Evolutionary conservation across 78 protist species (phyloP).

Genomic region (Isochrysis galbana): DNA sequence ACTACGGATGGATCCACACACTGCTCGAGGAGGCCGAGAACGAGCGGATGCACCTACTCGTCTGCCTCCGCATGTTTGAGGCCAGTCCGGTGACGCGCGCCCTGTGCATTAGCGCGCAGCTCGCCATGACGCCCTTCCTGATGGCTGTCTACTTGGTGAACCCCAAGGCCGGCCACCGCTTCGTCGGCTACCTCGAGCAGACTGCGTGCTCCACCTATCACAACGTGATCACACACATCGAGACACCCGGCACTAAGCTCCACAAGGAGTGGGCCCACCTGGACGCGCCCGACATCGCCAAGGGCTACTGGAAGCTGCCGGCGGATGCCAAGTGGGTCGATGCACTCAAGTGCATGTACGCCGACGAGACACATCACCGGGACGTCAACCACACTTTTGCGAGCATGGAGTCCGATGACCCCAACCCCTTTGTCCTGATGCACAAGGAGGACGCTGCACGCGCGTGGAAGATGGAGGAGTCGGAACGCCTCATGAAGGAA

Average conservation of each 20-base stretch:
- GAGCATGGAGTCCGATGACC: not conserved
- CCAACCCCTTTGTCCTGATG: not conserved
- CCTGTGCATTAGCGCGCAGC: not conserved
- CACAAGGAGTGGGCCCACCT: slow-evolving; percentile 17
- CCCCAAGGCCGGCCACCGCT: slow-evolving; percentile 30
- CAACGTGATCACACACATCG: slow-evolving; percentile 42
- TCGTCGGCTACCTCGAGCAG: slow-evolving; percentile 82
- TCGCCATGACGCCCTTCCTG: not conserved
- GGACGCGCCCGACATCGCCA: slow-evolving; percentile 77
- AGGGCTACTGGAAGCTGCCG: slow-evolving; percentile 73
- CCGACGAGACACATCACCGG: slow-evolving; percentile 51
- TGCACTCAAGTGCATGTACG: slow-evolving; percentile 61
- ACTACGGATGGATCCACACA: slow-evolving; percentile 68
- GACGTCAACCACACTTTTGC: slow-evolving; percentile 33
- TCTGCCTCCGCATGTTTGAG: slow-evolving; percentile 46
- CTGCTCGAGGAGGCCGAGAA: slow-evolving; percentile 73
- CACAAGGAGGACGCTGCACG: slow-evolving; percentile 1
- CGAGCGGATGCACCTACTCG: slow-evolving; percentile 89
- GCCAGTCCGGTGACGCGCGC: not conserved
- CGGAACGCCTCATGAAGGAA: not conserved
- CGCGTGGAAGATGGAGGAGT: not conserved
- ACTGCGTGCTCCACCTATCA: not conserved
- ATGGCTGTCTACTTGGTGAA: not conserved
- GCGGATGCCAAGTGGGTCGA: slow-evolving; percentile 72
- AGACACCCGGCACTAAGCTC: slow-evolving; percentile 31